Evolutionary conservation across 1,284 basidiomycete genomes (phyloP).

Genomic region (Fistulinella staudtii): DNA sequence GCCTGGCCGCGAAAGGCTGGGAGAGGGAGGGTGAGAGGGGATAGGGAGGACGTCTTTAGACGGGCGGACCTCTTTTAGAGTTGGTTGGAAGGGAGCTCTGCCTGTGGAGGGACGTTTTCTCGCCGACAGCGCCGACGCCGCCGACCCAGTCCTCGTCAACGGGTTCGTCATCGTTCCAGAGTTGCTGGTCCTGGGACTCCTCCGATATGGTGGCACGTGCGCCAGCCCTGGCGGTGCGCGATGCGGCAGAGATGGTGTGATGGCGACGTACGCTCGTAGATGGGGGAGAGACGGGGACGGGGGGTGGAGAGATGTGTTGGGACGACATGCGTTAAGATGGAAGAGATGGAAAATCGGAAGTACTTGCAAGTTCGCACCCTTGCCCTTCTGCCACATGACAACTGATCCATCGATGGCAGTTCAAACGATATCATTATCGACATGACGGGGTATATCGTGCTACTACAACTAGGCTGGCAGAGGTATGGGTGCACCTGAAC

Average conservation of each 20-base stretch:
- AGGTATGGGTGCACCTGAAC: no score
- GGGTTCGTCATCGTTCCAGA: conserved; percentile 70
- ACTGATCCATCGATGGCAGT: conserved; percentile 6
- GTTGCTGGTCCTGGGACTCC: conserved; percentile 58
- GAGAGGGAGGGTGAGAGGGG: conserved; percentile 12
- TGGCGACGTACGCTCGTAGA: conserved; percentile 61
- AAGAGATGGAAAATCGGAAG: no score
- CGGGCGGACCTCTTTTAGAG: conserved; percentile 66
- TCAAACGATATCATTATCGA: no score
- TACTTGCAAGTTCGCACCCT: conserved; percentile 20
- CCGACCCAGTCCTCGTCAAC: conserved; percentile 77
- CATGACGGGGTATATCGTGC: no score
- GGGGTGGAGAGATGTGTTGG: conserved; percentile 32
- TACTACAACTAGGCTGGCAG: no score
- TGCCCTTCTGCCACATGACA: conserved; percentile 23
- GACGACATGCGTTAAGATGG: conserved; percentile 13
- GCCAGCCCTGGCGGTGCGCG: conserved; percentile 55
- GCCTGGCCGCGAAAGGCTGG: conserved; percentile 46
- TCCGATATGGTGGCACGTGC: conserved; percentile 66
- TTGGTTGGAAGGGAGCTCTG: conserved; percentile 77
- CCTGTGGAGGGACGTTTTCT: conserved; percentile 72
- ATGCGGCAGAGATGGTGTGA: conserved; percentile 77
- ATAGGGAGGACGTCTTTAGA: conserved; percentile 1
- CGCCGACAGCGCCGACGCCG: conserved; percentile 74
- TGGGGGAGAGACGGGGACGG: conserved; percentile 38